Conservation (phyloP, 2,329 filamentous ascomycete genomes). For the Hypoxylon sp. region DNA sequence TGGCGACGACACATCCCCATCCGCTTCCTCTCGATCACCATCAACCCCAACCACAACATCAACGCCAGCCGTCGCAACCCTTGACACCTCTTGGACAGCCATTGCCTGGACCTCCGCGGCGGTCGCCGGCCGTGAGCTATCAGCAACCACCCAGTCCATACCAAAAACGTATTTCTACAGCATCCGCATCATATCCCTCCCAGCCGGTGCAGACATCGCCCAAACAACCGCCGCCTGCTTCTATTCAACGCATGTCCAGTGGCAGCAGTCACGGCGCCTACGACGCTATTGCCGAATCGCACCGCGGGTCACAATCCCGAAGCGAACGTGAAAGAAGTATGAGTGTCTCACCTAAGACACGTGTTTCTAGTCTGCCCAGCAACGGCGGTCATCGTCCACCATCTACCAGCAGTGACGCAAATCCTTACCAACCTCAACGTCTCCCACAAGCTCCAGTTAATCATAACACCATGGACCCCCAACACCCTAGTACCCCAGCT, state of each 20-base stretch:
- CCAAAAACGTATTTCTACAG: conserved; percentile 62
- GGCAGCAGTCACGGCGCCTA: conserved; percentile 62
- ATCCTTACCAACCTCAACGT: conserved; percentile 57
- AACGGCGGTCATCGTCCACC: conserved; percentile 49
- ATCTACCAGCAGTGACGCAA: conserved; percentile 52
- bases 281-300: conserved; percentile 61
- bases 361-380: conserved; percentile 65
- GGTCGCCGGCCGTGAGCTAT: conserved; percentile 61
- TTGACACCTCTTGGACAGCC: conserved; percentile 68
- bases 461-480: conserved; percentile 54
- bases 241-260: conserved; percentile 58
- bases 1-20: conserved; percentile 61
- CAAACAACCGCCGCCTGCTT: conserved; percentile 55
- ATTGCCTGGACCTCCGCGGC: conserved; percentile 59
- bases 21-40: conserved; percentile 54
- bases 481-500: conserved; percentile 58
- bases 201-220: conserved; percentile 54
- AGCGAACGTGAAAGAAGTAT: conserved; percentile 78
- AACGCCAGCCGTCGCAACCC: conserved; percentile 68
- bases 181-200: conserved; percentile 49
- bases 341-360: conserved; percentile 85
- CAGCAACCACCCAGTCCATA: conserved; percentile 72
- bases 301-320: conserved; percentile 67
- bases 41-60: conserved; percentile 56
- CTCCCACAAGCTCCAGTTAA: conserved; percentile 32